Conservation (phyloP, 2,329 filamentous ascomycete species). For the Endothia cerciana region DNA sequence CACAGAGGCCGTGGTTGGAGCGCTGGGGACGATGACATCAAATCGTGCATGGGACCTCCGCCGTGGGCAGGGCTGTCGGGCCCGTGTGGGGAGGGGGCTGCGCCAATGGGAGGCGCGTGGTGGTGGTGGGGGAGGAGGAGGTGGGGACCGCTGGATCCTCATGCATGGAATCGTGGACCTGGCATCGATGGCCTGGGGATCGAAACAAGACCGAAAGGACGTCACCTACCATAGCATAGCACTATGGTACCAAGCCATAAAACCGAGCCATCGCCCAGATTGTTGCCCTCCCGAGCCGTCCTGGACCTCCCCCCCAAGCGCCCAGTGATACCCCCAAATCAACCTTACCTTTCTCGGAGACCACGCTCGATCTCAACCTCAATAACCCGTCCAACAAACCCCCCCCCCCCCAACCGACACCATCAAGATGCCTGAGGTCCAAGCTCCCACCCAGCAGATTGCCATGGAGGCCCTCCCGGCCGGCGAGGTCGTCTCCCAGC, state of each 20-base stretch:
- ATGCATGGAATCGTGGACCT: too few relatives aligned
- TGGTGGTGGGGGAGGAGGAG: too few relatives aligned
- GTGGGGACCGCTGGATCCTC: too few relatives aligned
- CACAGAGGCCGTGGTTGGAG: neutral
- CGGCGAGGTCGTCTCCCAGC: conserved; percentile 35
- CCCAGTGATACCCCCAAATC: neutral
- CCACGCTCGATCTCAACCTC: neutral
- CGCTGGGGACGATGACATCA: conserved; percentile 2
- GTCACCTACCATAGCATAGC: too few relatives aligned
- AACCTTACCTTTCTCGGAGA: neutral
- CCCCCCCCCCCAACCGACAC: neutral
- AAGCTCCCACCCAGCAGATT: conserved; percentile 36
- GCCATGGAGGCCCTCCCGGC: conserved; percentile 37
- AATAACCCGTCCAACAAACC: neutral
- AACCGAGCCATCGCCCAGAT: neutral
- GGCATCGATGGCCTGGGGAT: too few relatives aligned
- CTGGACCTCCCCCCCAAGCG: neutral
- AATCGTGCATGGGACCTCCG: conserved; percentile 5
- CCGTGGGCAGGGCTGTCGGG: neutral
- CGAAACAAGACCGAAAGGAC: too few relatives aligned
- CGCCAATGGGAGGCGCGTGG: neutral
- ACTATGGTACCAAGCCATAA: too few relatives aligned
- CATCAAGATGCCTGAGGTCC: conserved; percentile 37
- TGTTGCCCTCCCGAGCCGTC: neutral
- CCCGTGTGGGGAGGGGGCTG: neutral